Percentiles rank a stretch among this genome's conserved stretches.
phyloP scores from a whole-genome alignment of 148 eudicot species.

The Fallopia convolvulus region DNA sequence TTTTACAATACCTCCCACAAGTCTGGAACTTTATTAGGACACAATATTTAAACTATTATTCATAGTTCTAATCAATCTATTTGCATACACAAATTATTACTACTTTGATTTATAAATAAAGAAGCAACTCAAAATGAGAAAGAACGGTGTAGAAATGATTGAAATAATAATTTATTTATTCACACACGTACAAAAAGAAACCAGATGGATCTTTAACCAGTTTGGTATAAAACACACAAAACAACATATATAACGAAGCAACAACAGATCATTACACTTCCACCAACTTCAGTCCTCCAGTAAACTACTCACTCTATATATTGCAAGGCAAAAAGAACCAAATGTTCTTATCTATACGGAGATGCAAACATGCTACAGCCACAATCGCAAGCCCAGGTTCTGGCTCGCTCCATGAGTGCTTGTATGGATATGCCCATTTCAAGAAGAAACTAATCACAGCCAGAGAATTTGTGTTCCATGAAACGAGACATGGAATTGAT shows the following conservation, averaged over 20 bases:
- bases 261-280: conserved; percentile 4
- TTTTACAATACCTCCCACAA: no score
- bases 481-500: not conserved
- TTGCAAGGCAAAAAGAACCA: not conserved
- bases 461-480: not conserved
- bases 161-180: not conserved
- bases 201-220: not conserved
- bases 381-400: not conserved
- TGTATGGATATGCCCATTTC: not conserved
- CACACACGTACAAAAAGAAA: not conserved
- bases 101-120: no score
- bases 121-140: not conserved
- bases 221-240: not conserved
- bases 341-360: not conserved
- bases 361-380: not conserved
- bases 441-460: not conserved
- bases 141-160: not conserved
- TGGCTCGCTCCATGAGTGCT: not conserved
- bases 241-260: not conserved
- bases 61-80: no score
- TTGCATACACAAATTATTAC: no score
- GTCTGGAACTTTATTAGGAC: no score
- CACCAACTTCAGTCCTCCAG: not conserved
- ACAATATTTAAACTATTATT: no score
- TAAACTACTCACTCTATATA: not conserved